These are phyloP conservation scores for Cutaneotrichosporon sp. DNA, from an alignment of 1,284 basidiomycete species.

Conservation along the genomic window DNA sequence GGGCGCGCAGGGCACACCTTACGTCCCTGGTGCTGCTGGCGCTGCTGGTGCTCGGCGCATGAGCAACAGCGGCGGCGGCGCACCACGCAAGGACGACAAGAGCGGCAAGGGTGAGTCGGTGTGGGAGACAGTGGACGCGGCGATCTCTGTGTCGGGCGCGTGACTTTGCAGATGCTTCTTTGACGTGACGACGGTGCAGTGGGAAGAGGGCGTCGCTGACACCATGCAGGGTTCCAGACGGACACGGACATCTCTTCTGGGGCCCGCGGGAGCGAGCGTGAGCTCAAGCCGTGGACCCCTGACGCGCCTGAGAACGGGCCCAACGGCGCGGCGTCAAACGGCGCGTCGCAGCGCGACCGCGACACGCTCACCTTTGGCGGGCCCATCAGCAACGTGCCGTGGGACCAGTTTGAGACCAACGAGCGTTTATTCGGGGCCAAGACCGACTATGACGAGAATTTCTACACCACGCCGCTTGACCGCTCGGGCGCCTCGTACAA, in stretches of 20 bases:
- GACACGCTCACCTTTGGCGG: slow-evolving; percentile 43
- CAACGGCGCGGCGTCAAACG: slow-evolving; percentile 19
- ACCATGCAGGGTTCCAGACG: slow-evolving; percentile 67
- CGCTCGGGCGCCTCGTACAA: slow-evolving; percentile 70
- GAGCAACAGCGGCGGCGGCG: slow-evolving; percentile 13
- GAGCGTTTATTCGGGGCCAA: slow-evolving; percentile 88
- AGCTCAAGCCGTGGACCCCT: slow-evolving; percentile 73
- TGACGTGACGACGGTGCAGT: too few relatives aligned
- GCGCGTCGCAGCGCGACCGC: slow-evolving; percentile 6
- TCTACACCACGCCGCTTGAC: slow-evolving; percentile 94
- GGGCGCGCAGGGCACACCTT: background rate
- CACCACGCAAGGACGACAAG: slow-evolving; percentile 9
- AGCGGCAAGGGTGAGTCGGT: slow-evolving; percentile 16
- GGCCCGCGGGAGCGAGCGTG: slow-evolving; percentile 57
- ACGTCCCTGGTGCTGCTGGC: background rate
- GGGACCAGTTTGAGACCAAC: slow-evolving; percentile 97
- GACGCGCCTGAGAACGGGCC: slow-evolving; percentile 31
- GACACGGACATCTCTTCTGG: slow-evolving; percentile 72
- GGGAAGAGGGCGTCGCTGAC: background rate
- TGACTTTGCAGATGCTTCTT: too few relatives aligned
- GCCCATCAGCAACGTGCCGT: slow-evolving; percentile 48
- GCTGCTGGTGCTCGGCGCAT: slow-evolving; percentile 1
- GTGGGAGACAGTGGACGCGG: too few relatives aligned
- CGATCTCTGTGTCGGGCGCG: too few relatives aligned
- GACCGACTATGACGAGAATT: slow-evolving; percentile 86